phyloP scores from a whole-genome alignment of 2,329 filamentous ascomycete species.

The Talaromyces islandicus region DNA sequence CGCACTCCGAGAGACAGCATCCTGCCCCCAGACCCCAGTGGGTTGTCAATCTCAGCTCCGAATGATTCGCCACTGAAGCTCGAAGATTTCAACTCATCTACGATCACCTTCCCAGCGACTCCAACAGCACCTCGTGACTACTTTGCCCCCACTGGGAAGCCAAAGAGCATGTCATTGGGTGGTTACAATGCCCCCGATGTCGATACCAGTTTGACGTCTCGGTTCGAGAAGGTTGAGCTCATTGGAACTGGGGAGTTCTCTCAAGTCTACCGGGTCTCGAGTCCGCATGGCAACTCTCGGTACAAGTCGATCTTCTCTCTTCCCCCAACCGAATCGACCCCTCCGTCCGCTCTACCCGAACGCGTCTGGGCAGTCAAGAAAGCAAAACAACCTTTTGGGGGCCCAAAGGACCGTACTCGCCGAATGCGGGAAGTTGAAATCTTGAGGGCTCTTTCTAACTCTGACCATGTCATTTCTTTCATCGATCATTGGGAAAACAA shows the following conservation, averaged over 20 bases:
- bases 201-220: constrained; percentile 65
- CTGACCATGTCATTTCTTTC: constrained; percentile 80
- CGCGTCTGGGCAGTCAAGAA: constrained; percentile 91
- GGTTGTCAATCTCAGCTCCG: constrained; percentile 70
- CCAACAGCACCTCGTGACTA: constrained; percentile 64
- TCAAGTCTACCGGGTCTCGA: constrained; percentile 73
- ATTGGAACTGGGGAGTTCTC: constrained; percentile 91
- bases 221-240: constrained; percentile 75
- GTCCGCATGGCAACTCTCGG: constrained; percentile 30
- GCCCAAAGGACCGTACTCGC: constrained; percentile 70
- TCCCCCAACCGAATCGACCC: constrained; percentile 44
- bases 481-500: constrained; percentile 84
- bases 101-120: constrained; percentile 66
- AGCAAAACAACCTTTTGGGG: constrained; percentile 71
- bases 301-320: constrained; percentile 39
- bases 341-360: constrained; percentile 49
- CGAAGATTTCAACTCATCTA: constrained; percentile 37
- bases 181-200: constrained; percentile 65
- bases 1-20: constrained; percentile 73
- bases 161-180: constrained; percentile 64
- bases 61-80: constrained; percentile 36
- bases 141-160: constrained; percentile 52
- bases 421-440: constrained; percentile 81
- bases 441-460: constrained; percentile 67
- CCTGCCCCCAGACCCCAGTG: constrained; percentile 72